Conservation (phyloP, 2,329 filamentous ascomycete genomes). For the Fusarium cicatricum region DNA sequence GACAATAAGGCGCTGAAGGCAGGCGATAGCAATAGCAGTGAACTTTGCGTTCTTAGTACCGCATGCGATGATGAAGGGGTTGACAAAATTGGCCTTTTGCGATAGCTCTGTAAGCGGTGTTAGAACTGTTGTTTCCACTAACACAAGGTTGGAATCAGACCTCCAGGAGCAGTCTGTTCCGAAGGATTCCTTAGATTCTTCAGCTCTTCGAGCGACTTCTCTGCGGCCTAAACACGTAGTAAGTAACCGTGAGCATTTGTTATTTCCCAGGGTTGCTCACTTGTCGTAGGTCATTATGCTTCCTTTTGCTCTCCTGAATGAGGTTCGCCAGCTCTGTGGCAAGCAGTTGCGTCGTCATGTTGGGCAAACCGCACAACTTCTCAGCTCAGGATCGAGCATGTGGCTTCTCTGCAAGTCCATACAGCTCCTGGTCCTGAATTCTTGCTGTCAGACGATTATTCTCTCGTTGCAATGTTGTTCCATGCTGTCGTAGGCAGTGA, state of each 20-base stretch:
- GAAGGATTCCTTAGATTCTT: slow-evolving; percentile 58
- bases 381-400: slow-evolving; percentile 40
- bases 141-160: slow-evolving; percentile 36
- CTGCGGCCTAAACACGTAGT: slow-evolving; percentile 71
- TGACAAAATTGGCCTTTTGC: slow-evolving; percentile 82
- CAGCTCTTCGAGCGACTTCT: slow-evolving; percentile 91
- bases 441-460: slow-evolving; percentile 27
- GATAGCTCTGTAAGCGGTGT: slow-evolving; percentile 72
- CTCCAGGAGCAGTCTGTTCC: slow-evolving; percentile 51
- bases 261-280: slow-evolving; percentile 53
- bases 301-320: slow-evolving; percentile 94
- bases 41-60: slow-evolving; percentile 90
- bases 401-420: slow-evolving; percentile 37
- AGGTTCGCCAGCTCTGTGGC: slow-evolving; percentile 88
- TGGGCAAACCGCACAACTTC: slow-evolving; percentile 45
- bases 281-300: slow-evolving; percentile 88
- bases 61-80: slow-evolving; percentile 94
- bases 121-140: slow-evolving; percentile 26
- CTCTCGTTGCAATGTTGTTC: slow-evolving; percentile 23
- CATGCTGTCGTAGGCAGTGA: slow-evolving; percentile 36
- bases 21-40: slow-evolving; percentile 85
- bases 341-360: slow-evolving; percentile 91
- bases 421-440: slow-evolving; percentile 30
- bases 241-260: neutral
- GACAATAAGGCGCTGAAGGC: slow-evolving; percentile 87